These are phyloP conservation scores for Kodamaea restingae DNA, from an alignment of 805 yeast genomes.

Conservation along the genomic window DNA sequence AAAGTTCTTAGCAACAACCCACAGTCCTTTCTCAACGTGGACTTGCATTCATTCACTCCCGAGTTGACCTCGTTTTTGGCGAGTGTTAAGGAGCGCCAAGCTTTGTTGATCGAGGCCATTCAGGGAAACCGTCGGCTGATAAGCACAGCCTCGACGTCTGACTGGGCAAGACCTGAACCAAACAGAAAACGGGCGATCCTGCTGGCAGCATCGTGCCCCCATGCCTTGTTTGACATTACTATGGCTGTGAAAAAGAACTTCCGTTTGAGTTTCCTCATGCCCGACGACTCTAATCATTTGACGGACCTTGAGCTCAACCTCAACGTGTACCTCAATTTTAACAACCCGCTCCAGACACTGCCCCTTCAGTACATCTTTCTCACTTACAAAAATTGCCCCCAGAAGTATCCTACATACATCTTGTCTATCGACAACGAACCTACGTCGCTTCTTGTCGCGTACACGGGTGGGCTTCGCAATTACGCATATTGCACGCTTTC, in stretches of 20 bases:
- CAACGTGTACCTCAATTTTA: constrained; percentile 31
- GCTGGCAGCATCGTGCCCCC: constrained; percentile 5
- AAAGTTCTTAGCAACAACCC: constrained; percentile 38
- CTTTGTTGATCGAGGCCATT: constrained; percentile 4
- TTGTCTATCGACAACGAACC: constrained; percentile 24
- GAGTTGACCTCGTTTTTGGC: constrained; percentile 49
- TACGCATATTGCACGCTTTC: constrained; percentile 37
- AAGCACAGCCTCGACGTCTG: not conserved
- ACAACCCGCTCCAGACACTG: constrained; percentile 13
- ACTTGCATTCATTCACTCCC: constrained; percentile 56
- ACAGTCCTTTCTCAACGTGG: constrained; percentile 57
- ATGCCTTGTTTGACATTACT: constrained; percentile 29
- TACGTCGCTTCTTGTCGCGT: constrained; percentile 30
- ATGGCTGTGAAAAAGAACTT: constrained; percentile 36
- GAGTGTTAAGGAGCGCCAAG: constrained; percentile 12
- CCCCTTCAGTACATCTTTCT: constrained; percentile 14
- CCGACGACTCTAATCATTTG: constrained; percentile 30
- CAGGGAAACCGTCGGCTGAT: constrained; percentile 6
- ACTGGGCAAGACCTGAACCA: not conserved
- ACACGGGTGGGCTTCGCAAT: constrained; percentile 40
- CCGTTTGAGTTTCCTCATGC: constrained; percentile 27
- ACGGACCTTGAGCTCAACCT: constrained; percentile 33
- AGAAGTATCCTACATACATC: constrained; percentile 28
- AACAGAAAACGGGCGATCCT: constrained; percentile 6
- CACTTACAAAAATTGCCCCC: constrained; percentile 13